A percentile compares a stretch with the other conserved stretches of the same genome.
Conservation (phyloP, 495 filamentous ascomycete species). For the Cetradonia linearis region DNA sequence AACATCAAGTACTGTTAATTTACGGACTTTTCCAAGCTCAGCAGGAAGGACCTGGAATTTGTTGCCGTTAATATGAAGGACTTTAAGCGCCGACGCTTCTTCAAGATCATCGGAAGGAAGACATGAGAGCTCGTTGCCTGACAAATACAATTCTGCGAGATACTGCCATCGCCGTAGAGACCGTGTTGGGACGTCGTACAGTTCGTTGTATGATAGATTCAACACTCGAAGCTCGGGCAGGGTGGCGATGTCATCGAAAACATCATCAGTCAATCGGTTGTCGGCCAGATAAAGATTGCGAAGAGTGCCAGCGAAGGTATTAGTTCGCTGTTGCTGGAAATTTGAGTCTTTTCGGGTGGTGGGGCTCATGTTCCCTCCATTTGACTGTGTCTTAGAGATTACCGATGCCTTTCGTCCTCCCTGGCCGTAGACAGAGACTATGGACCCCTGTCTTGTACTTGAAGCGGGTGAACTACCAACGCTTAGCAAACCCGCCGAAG, state of each 20-base stretch:
- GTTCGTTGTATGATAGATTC: conserved; percentile 89
- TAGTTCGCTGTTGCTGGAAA: conserved; percentile 55
- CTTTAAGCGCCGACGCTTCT: conserved; percentile 71
- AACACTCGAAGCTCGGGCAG: conserved; percentile 78
- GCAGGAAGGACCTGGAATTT: conserved; percentile 95
- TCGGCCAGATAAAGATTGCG: conserved; percentile 81
- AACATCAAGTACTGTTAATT: conserved; percentile 82
- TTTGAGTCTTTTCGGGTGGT: conserved; percentile 78
- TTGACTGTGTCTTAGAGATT: conserved; percentile 54
- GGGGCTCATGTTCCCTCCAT: conserved; percentile 47
- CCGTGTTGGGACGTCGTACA: conserved; percentile 83
- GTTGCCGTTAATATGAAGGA: conserved; percentile 92
- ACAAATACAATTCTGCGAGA: conserved; percentile 85
- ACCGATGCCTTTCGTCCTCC: conserved; percentile 74
- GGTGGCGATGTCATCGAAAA: conserved; percentile 78
- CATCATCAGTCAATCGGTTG: conserved; percentile 85
- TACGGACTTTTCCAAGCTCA: conserved; percentile 87
- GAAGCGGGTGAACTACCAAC: conserved; percentile 60
- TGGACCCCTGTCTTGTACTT: conserved; percentile 64
- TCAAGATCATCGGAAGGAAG: conserved; percentile 92
- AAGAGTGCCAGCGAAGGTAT: conserved; percentile 78
- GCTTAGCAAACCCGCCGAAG: conserved; percentile 62
- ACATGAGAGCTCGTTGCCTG: conserved; percentile 85
- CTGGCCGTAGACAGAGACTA: conserved; percentile 66
- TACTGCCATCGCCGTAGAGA: conserved; percentile 79